Evolutionary conservation across 192 early-diverging fungal genomes (phyloP).

Genomic region (Linnemannia hyalina): DNA sequence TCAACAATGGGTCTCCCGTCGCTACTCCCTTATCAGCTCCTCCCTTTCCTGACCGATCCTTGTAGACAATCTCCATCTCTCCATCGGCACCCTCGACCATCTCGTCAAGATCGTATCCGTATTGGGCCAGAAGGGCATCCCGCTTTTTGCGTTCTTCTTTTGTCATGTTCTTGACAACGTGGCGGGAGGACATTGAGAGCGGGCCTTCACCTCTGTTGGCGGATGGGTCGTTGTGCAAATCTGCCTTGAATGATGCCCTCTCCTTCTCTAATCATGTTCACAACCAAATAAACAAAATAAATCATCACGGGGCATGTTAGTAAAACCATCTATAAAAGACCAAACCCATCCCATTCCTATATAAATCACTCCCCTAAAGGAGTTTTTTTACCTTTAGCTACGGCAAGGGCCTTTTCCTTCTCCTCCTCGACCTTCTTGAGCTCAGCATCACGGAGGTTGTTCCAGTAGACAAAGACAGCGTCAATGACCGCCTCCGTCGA

Average conservation of each 20-base stretch:
- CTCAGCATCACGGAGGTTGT: constrained; percentile 42
- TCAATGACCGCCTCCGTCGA: constrained; percentile 59
- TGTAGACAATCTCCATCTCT: constrained; percentile 75
- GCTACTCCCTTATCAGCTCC: constrained; percentile 1
- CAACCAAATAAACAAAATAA: neutral
- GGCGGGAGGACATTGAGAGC: constrained; percentile 40
- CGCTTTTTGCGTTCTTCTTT: constrained; percentile 66
- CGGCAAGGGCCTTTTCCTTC: constrained; percentile 47
- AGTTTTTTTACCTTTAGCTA: constrained; percentile 40
- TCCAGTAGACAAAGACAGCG: constrained; percentile 60
- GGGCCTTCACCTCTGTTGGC: constrained; percentile 24
- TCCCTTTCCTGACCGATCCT: constrained; percentile 47
- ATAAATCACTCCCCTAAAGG: neutral
- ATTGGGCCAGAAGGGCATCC: constrained; percentile 66
- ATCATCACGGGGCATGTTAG: too few species aligned
- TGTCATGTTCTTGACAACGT: constrained; percentile 60
- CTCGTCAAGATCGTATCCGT: constrained; percentile 75
- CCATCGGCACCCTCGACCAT: constrained; percentile 69
- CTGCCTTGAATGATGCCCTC: constrained; percentile 25
- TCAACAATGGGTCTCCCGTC: constrained; percentile 47
- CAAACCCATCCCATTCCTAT: neutral
- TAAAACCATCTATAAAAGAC: neutral
- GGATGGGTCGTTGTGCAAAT: constrained; percentile 12
- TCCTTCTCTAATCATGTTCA: constrained; percentile 24
- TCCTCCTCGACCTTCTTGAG: constrained; percentile 53